These are phyloP conservation scores for Geranomyces variabilis DNA, from an alignment of 192 early-diverging fungal species.

Conservation along the genomic window DNA sequence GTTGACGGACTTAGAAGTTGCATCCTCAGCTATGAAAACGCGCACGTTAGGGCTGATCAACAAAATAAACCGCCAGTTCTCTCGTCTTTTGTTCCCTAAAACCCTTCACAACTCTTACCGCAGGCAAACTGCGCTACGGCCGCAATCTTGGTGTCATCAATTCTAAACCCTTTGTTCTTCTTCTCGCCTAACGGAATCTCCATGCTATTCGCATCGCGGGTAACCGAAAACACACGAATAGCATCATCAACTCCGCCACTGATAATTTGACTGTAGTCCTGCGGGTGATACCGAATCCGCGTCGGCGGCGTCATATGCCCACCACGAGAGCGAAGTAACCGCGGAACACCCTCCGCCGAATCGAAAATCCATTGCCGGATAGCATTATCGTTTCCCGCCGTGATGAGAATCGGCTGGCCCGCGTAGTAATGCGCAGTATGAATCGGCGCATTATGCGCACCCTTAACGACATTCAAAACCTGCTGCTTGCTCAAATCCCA, in stretches of 20 bases:
- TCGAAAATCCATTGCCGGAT: constrained; percentile 99
- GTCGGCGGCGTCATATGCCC: constrained; percentile 90
- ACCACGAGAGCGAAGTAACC: constrained; percentile 78
- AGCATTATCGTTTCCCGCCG: constrained; percentile 87
- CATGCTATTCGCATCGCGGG: constrained; percentile 80
- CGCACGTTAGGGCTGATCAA: no score
- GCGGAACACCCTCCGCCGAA: constrained; percentile 72
- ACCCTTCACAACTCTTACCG: no score
- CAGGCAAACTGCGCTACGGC: constrained; percentile 75
- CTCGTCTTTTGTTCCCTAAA: no score
- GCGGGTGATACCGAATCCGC: constrained; percentile 75
- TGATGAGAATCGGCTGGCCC: constrained; percentile 85
- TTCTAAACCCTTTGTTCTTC: constrained; percentile 64
- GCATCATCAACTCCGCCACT: constrained; percentile 83
- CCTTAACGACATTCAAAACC: constrained; percentile 77
- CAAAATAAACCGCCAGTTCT: no score
- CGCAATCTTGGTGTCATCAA: constrained; percentile 74
- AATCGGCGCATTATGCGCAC: constrained; percentile 81
- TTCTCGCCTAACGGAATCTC: constrained; percentile 86
- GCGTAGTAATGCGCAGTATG: constrained; percentile 78
- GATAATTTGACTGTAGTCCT: constrained; percentile 73
- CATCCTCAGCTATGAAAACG: constrained; percentile 60
- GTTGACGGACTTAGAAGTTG: constrained; percentile 88
- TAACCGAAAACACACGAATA: constrained; percentile 78
- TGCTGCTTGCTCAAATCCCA: constrained; percentile 88